Percentiles rank a stretch among this genome's conserved stretches.
Evolutionary conservation across 1,284 basidiomycete species (phyloP).

Genomic region (Ustilago bromivora): DNA sequence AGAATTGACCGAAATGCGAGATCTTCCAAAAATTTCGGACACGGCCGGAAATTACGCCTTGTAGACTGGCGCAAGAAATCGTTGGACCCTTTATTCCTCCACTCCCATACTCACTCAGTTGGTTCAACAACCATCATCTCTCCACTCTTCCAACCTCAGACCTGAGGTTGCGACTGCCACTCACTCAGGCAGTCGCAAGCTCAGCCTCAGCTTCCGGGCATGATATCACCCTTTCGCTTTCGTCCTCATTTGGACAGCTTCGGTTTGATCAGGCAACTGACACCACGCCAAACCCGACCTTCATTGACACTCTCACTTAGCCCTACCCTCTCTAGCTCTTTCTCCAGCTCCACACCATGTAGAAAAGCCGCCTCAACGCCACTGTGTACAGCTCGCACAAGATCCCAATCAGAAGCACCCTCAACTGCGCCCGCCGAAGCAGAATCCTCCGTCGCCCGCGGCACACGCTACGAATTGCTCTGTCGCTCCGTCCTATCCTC

Average conservation of each 20-base stretch:
- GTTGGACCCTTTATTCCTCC: background rate
- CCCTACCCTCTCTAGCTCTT: background rate
- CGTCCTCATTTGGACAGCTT: background rate
- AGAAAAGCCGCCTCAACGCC: background rate
- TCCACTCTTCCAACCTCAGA: too few species aligned
- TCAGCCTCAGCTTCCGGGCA: background rate
- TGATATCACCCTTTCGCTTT: background rate
- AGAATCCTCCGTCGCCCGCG: constrained; percentile 73
- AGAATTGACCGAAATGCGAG: background rate
- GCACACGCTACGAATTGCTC: constrained; percentile 81
- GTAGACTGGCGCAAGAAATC: background rate
- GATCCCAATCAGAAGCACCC: background rate
- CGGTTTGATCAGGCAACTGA: background rate
- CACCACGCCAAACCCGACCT: background rate
- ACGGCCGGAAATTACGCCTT: constrained; percentile 19
- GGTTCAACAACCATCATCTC: background rate
- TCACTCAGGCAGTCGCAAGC: background rate
- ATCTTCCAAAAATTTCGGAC: constrained; percentile 17
- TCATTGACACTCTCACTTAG: background rate
- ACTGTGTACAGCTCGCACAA: background rate
- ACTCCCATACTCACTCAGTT: background rate
- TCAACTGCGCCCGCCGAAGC: background rate
- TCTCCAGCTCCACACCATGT: background rate
- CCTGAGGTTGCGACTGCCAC: constrained; percentile 5
- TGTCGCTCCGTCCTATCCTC: constrained; percentile 76